Percentiles rank a stretch among this genome's conserved stretches.
Evolutionary conservation across 768 basidiomycete genomes (phyloP).

Genomic region (Russula lepida): DNA sequence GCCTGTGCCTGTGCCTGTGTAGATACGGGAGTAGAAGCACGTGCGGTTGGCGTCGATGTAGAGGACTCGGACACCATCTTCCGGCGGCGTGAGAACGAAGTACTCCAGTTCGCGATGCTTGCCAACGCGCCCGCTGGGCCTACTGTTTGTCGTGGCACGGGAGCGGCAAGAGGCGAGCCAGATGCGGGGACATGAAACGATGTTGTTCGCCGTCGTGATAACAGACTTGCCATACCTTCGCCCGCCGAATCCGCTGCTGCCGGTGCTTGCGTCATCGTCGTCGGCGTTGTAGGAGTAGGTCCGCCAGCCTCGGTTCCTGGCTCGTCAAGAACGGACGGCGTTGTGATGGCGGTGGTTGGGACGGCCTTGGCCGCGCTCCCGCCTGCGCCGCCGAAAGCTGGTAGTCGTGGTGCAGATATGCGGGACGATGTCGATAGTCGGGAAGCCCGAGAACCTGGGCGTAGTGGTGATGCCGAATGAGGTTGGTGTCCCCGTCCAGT

Average conservation of each 20-base stretch:
- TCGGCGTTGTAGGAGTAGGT: slow-evolving; percentile 12
- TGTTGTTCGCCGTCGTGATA: slow-evolving; percentile 43
- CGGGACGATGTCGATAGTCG: slow-evolving; percentile 59
- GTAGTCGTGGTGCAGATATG: slow-evolving; percentile 57
- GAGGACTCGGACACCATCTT: neutral
- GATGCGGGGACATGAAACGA: slow-evolving; percentile 46
- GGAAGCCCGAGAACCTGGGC: slow-evolving; percentile 67
- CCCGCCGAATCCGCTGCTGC: slow-evolving; percentile 55
- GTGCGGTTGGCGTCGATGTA: neutral
- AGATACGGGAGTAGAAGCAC: no score
- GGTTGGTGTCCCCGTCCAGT: slow-evolving; percentile 4
- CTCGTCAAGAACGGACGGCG: slow-evolving; percentile 28
- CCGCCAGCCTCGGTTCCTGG: neutral
- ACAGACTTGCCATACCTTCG: slow-evolving; percentile 46
- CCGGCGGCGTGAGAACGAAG: slow-evolving; percentile 16
- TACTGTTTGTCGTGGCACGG: slow-evolving; percentile 24
- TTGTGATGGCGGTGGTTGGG: slow-evolving; percentile 37
- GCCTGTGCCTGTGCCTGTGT: neutral
- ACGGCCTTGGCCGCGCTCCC: slow-evolving; percentile 62
- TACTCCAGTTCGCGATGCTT: slow-evolving; percentile 26
- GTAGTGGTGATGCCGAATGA: slow-evolving; percentile 35
- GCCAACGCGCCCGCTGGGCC: slow-evolving; percentile 22
- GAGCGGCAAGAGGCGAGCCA: slow-evolving; percentile 26
- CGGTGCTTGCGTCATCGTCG: slow-evolving; percentile 27
- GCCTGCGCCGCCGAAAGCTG: slow-evolving; percentile 47